Base-by-base conservation (phyloP, 345 rosid genomes). In the Citropsis articulata region DNA sequence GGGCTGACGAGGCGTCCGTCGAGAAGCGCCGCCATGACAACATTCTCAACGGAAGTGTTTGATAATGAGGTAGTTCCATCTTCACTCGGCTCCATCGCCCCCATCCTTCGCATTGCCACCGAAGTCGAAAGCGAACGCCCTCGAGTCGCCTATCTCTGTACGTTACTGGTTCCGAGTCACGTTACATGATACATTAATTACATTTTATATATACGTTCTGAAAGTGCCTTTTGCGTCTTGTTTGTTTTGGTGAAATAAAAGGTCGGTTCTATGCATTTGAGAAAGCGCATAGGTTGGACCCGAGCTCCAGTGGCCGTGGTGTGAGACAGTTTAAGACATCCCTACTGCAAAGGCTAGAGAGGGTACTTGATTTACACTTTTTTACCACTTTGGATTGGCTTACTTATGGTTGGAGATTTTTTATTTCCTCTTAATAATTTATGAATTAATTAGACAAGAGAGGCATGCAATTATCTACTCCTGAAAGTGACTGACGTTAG, bases 101-200 rank as follows among this genome's bases (percentile, higher is more conserved):
- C 97, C 24, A 88, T 94, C 71, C 95, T 94, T 65, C 99, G 97
- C 65, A 85, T 92, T 48, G 97, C 97, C 59, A 89, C 88, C 7
- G 98, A 94, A 89, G 92, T 96, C 82, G 93, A 94, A 76, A 86
- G 86, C 33, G 97, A 92, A 78, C 99, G 98, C 28, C 99, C 99
- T 80, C 98, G 99, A 55, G 99, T 96, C 24, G 93, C 99, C 66
- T 96, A 96, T 79, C 96, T 96, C 71, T 96, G 98, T 96, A 85
- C 67, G 90, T 69, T 45, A 12, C 50, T 13, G 50, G 50, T 45
- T 1, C 50, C 5, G 18, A 13, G 50, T 45, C 50, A 45, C 50
- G 18, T 45, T 3, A 45, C 50, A 4, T 45, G 50, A 45, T 13
- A 45, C 18, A 45, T 13, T 45, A 12, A 10, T 10, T 45, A 3